Base-by-base conservation (phyloP, 345 rosid species). In the Luvunga scandens region DNA sequence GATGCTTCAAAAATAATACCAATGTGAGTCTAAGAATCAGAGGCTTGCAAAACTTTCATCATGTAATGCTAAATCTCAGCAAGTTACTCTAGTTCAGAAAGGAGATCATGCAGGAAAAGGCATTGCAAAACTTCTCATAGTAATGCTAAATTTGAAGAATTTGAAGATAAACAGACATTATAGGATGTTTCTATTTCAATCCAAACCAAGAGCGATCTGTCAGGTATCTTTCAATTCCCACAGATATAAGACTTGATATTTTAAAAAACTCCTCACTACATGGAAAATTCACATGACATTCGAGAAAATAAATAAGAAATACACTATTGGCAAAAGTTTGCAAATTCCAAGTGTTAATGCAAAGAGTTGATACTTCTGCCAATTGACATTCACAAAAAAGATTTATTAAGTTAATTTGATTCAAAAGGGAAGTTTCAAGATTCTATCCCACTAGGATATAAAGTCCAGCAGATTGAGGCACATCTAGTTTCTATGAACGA, bases 51-150 rank as follows among this genome's bases (percentile, higher is more conserved):
- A 56, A 81, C 19, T 19, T 38, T 45, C 7, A 57, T 13, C 48
- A 19, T 48, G 66, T 75, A 53, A n/a, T 57, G 66, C 31, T 55
- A 31, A 56, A 73, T 13, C 61, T 14, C 34, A 39, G 66, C 27
- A 22, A n/a, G 53, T 62, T 33, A 14, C 12, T 27, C 55, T 30
- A 24, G 48, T 60, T 21, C 65, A 72, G 67, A 57, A 34, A 75
- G 71, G 62, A 48, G 36, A 69, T 57, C 16, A 9, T 61, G 45
- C 24, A n/a, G 31, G 60, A 75, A 34, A 70, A 80, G 63, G n/a
- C 33, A 34, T 24, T 62, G 13, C 48, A 34, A 69, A 50, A 53
- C 19, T 31, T 63, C 34, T 70, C 10, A 4, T 4, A 9, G 16
- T 12, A 19, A 72, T 18, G 38, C 31, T 65, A 71, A 68, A 72